Evolutionary conservation across 768 basidiomycete species (phyloP).

Genomic region (Termitomyces sp.): DNA sequence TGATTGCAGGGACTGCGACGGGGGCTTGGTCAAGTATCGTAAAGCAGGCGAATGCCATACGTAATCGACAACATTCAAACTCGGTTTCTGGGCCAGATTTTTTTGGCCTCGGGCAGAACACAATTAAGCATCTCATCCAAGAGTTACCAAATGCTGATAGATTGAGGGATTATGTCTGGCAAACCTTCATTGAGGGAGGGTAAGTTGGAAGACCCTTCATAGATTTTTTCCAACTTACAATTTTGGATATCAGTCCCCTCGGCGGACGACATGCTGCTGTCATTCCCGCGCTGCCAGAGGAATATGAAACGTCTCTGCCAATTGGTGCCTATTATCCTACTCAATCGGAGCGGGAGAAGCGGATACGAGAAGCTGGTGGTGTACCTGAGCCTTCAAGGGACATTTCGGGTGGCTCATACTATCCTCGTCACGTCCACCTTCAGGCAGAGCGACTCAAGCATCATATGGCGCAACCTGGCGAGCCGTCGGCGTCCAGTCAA

Average conservation of each 20-base stretch:
- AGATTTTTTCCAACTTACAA: constrained; percentile 3
- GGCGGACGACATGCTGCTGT: constrained; percentile 82
- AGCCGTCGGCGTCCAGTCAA: neutral
- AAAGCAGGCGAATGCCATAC: constrained; percentile 73
- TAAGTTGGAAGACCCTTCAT: constrained; percentile 33
- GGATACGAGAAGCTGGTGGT: constrained; percentile 20
- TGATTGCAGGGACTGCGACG: constrained; percentile 83
- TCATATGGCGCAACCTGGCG: neutral
- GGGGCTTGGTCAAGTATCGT: constrained; percentile 86
- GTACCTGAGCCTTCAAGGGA: constrained; percentile 25
- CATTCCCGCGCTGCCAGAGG: constrained; percentile 74
- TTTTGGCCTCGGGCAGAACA: constrained; percentile 82
- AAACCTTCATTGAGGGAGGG: constrained; percentile 83
- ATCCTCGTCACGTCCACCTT: constrained; percentile 39
- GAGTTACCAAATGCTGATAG: constrained; percentile 69
- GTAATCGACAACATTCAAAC: constrained; percentile 79
- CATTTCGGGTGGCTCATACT: constrained; percentile 30
- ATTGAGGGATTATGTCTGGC: constrained; percentile 80
- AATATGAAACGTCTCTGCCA: constrained; percentile 48
- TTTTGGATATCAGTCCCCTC: constrained; percentile 44
- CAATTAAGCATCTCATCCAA: constrained; percentile 88
- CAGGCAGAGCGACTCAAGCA: constrained; percentile 27
- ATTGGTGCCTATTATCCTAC: constrained; percentile 42
- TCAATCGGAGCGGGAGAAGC: constrained; percentile 22
- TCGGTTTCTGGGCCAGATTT: constrained; percentile 88